Evolutionary conservation across 2,329 filamentous ascomycete species (phyloP).

Genomic region (Colletotrichum liriopes): DNA sequence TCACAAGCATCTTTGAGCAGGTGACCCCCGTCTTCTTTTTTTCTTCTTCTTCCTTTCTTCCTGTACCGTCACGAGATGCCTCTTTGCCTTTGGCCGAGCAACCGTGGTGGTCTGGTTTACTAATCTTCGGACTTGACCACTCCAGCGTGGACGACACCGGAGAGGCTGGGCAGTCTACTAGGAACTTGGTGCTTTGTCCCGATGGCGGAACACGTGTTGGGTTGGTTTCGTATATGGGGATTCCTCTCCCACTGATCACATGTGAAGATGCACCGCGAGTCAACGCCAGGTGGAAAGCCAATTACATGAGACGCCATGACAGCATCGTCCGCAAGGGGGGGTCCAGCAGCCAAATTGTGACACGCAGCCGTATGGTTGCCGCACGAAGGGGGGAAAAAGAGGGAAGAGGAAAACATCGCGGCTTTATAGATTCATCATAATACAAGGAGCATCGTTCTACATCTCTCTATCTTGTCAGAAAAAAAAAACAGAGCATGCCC

Average conservation of each 20-base stretch:
- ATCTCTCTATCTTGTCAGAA: slow-evolving; percentile 5
- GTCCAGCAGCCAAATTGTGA: neutral
- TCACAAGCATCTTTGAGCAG: slow-evolving; percentile 35
- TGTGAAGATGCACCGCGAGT: slow-evolving; percentile 40
- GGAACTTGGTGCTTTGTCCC: slow-evolving; percentile 10
- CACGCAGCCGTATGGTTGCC: neutral
- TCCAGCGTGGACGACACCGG: neutral
- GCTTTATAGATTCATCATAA: slow-evolving; percentile 3
- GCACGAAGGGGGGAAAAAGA: neutral
- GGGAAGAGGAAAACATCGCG: neutral
- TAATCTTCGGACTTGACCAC: neutral
- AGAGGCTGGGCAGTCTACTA: neutral
- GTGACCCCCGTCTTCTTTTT: slow-evolving; percentile 18
- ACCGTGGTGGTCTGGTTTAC: neutral
- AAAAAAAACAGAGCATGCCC: no score
- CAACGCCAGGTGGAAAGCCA: slow-evolving; percentile 16
- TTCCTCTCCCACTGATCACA: slow-evolving; percentile 20
- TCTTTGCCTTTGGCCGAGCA: slow-evolving; percentile 5
- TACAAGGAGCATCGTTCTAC: slow-evolving; percentile 11
- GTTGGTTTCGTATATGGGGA: slow-evolving; percentile 21
- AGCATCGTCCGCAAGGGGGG: neutral
- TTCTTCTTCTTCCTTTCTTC: neutral
- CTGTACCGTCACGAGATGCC: slow-evolving; percentile 1
- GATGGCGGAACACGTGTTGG: slow-evolving; percentile 29
- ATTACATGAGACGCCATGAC: slow-evolving; percentile 11